Evolutionary conservation across 129 eudicot genomes (phyloP), one percentile per base, ranked within the genome.

Genomic region (Pseudognaphalium luteoalbum): DNA sequence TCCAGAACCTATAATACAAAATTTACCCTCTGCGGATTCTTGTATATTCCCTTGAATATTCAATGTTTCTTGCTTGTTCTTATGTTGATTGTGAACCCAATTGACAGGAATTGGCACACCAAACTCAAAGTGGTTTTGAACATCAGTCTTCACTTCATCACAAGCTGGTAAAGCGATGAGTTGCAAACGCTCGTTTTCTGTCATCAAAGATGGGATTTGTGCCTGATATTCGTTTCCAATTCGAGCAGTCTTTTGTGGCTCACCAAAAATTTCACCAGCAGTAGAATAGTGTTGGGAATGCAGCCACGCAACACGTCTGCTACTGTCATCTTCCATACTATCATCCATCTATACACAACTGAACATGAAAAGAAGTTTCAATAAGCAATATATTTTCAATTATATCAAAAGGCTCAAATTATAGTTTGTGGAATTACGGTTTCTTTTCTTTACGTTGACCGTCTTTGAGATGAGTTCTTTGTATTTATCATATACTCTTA

Each of bases 21-120:
- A 62, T 62, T 59, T 65, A 61, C 64, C 74, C 69, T 25, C 12
- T 29, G 28, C 7, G 20, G 74, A 20, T 25, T 56, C 77, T 39
- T 39, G 47, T 39, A 39, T 39, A 39, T 7, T 69, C 75, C 42
- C 33, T 51, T 59, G 25, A 28, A 30, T 21, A 19, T 66, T 33
- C 39, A 35, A 4, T 34, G 70, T 64, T 56, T 71, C 68, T 70
- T 41, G 25, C 7, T 76, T 72, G 44, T 21, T 62, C 66, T 42
- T 66, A 65, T 21, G 68, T 28, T 71, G 54, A 32, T 20, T 72
- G 37, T 54, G 63, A 20, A 84, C 70, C 88, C 88, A 85, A 62
- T n/a, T 65, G 50, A 85, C 72, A 25, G 77, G 83, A 68, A 81
- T 70, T 41, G 85, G 74, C n/a, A 72, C 65, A 21, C 85, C 85